Conservation (phyloP, 192 early-diverging fungal genomes). For the Coemansia sp. region DNA sequence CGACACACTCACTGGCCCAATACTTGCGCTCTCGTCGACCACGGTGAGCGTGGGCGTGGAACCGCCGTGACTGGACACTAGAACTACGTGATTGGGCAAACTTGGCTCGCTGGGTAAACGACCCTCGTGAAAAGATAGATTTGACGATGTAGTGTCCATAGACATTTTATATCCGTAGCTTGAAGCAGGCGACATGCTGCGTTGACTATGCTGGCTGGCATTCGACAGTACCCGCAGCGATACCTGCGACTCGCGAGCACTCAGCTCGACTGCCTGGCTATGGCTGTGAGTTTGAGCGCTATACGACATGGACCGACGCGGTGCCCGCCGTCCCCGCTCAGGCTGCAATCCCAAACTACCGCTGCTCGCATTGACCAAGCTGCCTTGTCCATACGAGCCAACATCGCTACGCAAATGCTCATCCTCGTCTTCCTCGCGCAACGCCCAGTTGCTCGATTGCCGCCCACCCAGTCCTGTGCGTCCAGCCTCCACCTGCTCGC, state of each 20-base stretch:
- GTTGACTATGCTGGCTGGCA: neutral
- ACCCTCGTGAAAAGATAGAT: neutral
- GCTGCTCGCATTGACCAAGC: neutral
- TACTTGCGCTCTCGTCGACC: neutral
- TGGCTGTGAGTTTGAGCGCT: constrained; percentile 21
- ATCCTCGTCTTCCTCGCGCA: constrained; percentile 50
- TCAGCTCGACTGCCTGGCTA: constrained; percentile 18
- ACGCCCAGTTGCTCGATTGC: constrained; percentile 23
- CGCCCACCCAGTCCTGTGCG: neutral
- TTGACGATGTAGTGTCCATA: neutral
- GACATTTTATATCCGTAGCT: neutral
- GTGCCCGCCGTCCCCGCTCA: constrained; percentile 10
- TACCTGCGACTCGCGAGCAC: constrained; percentile 13
- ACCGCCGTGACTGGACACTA: neutral
- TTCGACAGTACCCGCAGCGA: neutral
- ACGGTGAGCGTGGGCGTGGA: constrained; percentile 1
- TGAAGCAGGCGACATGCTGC: neutral
- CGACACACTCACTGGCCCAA: neutral
- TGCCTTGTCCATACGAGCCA: neutral
- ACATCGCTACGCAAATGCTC: constrained; percentile 16
- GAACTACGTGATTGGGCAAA: neutral
- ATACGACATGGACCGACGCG: constrained; percentile 47
- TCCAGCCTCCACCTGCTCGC: constrained; percentile 23
- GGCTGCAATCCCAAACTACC: constrained; percentile 7
- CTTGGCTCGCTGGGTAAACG: neutral